Evolutionary conservation across 306 rosid genomes (phyloP).

Genomic region (Prunus armeniaca): DNA sequence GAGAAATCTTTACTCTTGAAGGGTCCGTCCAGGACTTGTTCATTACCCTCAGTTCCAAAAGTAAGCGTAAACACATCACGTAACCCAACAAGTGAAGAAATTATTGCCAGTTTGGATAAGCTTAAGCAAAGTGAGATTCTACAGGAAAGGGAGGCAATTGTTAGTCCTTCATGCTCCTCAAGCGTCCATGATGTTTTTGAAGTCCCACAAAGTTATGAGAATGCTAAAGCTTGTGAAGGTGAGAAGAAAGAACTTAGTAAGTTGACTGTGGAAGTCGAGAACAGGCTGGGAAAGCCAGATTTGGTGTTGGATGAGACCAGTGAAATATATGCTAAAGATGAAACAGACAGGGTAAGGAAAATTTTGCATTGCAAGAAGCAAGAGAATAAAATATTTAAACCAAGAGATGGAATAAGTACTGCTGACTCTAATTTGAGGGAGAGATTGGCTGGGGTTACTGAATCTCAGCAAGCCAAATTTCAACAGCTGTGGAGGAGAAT

Average conservation of each 20-base stretch:
- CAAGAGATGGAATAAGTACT: slow-evolving; percentile 27
- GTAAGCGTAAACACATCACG: slow-evolving; percentile 11
- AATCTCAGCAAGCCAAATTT: slow-evolving; percentile 46
- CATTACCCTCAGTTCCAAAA: slow-evolving; percentile 43
- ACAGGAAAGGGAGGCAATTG: slow-evolving; percentile 20
- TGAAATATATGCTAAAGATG: slow-evolving; percentile 33
- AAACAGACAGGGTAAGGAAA: slow-evolving; percentile 40
- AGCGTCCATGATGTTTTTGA: slow-evolving; percentile 74
- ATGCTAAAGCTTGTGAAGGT: slow-evolving; percentile 24
- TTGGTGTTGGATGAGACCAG: slow-evolving; percentile 32
- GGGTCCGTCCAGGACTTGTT: slow-evolving; percentile 42
- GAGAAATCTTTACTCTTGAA: slow-evolving; percentile 26
- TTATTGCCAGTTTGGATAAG: slow-evolving; percentile 20
- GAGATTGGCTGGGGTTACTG: slow-evolving; percentile 20
- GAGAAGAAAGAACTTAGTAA: slow-evolving; percentile 35
- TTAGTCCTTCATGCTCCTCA: slow-evolving; percentile 29
- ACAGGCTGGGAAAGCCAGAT: slow-evolving; percentile 49
- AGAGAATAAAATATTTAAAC: slow-evolving; percentile 31
- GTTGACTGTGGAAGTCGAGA: slow-evolving; percentile 39
- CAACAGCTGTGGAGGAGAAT: slow-evolving; percentile 53
- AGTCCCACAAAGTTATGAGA: slow-evolving; percentile 51
- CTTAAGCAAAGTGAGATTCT: slow-evolving; percentile 15
- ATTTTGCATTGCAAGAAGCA: slow-evolving; percentile 22
- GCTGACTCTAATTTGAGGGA: slow-evolving; percentile 25
- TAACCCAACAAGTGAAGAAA: slow-evolving; percentile 23